Base-by-base conservation (phyloP, 2,329 filamentous ascomycete species). In the Epichloe brachyelytri region DNA sequence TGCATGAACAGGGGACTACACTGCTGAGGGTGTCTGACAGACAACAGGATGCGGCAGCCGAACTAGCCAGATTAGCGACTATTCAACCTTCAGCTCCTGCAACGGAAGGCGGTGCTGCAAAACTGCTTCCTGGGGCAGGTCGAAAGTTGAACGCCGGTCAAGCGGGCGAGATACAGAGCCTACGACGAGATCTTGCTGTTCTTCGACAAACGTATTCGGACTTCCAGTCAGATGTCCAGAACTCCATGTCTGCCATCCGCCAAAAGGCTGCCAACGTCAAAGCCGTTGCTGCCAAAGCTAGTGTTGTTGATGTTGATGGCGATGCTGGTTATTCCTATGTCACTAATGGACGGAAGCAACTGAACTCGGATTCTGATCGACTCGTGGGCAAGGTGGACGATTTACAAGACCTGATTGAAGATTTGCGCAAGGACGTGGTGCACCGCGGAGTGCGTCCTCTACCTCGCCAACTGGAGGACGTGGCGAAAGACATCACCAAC, bases 391-490 rank as follows among this genome's bases (percentile, higher is more conserved):
- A 88, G 62, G 93, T 98, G 11, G 93, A 98, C 63, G 91, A 97
- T 62, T 77, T 98, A n/a, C 93, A 97, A 69, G 93, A 98, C 66
- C 75, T 93, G 50, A 88, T 98, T 19, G 93, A 98, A 67, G 93
- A 98, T 64, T 78, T 98, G 43, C 88, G 93, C 54, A 97, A 98
- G 71, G 93, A 98, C 63, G 93, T 98, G 44, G 93, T 98, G 45
- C 77, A 83, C 53, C 87, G 93, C 53, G 93, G 93, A 52, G 93
- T 98, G 44, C 85, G 93, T 37, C 93, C 93, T 8, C 73, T 94
- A 37, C 90, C 91, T 5, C 81, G 90, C 54, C 90, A 96, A 71
- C 80, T 98, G 44, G 93, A 97, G 68, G 74, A 74, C 38, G 90
- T 96, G 19, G 85, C 85, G 57, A 94, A 93, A 68, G 91, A 97